Evolutionary conservation across 2,329 filamentous ascomycete genomes (phyloP), one percentile per base, ranked within the genome.

Genomic region (Neobulgaria alba): DNA sequence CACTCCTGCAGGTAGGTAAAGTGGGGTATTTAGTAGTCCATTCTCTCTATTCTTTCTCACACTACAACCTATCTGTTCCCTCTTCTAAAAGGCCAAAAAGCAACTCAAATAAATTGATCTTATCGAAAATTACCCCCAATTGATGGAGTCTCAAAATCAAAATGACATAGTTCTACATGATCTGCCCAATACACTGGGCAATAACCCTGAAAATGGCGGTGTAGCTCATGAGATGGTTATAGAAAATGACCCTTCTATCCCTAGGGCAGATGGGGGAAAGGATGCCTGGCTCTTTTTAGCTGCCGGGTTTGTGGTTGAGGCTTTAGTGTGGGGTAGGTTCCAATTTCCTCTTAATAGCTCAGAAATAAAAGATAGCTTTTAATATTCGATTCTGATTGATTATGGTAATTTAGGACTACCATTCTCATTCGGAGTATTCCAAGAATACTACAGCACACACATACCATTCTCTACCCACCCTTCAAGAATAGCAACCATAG

Each of bases 291-390:
- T 71, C 3, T 69, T 72, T 38, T 54, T 75, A 17, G 59, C 61
- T 12, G 63, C 62, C 2, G 69, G 67, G 46, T 74, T 72, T 48
- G 57, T 72, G 39, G 60, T 75, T 10, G 71, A 77, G 42, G 62
- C 67, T 17, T 57, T 73, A 14, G 63, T 73, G n/a, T 75, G 69
- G 71, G 70, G 68, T 69, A 47, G 46, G 57, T 30, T 39, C 35
- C 12, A 36, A 56, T 35, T 35, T 20, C 17, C 14, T 52, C 52
- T 3, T 59, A 54, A 38, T 51, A 50, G 19, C 5, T 2, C 56
- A 53, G 32, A 55, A 55, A 17, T 32, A 16, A 33, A n/a, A 10
- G 17, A 35, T 9, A 35, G 5, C 18, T 16, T 5, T 10, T 20
- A 5, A 35, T 12, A 19, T 12, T 5, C 33, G 3, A 17, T 7